Percentiles rank a stretch among this genome's conserved stretches.
Conservation (phyloP, 2,329 filamentous ascomycete genomes). For the Tympanopsis confertula region DNA sequence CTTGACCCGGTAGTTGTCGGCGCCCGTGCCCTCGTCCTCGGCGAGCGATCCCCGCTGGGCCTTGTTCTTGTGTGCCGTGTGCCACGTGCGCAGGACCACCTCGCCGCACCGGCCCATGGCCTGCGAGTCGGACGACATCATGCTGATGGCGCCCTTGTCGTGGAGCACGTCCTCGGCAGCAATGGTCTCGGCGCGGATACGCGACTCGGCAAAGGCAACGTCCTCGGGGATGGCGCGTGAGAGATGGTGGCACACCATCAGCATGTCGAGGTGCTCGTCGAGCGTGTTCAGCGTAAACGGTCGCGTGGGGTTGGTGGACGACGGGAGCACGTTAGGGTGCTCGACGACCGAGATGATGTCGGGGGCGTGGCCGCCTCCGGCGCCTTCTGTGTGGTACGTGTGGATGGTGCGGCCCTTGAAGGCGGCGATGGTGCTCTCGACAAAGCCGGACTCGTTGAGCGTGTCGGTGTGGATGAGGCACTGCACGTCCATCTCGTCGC, state of each 20-base stretch:
- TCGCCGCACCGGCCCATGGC: constrained; percentile 95
- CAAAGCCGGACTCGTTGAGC: constrained; percentile 92
- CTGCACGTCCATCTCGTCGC: constrained; percentile 84
- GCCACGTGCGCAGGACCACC: constrained; percentile 86
- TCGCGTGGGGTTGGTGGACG: constrained; percentile 82
- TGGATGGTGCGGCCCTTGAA: constrained; percentile 84
- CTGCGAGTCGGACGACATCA: constrained; percentile 94
- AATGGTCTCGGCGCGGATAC: constrained; percentile 91
- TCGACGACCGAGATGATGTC: constrained; percentile 94
- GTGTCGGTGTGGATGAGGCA: constrained; percentile 94
- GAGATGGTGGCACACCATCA: constrained; percentile 95
- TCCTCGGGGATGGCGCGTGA: constrained; percentile 90
- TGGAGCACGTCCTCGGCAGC: constrained; percentile 96
- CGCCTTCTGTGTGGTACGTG: constrained; percentile 93
- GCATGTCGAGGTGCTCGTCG: constrained; percentile 93
- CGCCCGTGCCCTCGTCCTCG: constrained; percentile 68
- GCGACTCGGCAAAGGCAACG: constrained; percentile 85
- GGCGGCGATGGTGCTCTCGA: constrained; percentile 77
- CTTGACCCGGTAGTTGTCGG: constrained; percentile 87
- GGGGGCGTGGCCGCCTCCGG: constrained; percentile 85
- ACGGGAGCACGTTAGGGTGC: constrained; percentile 76
- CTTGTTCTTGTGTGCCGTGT: constrained; percentile 96
- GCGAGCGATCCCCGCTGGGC: constrained; percentile 63
- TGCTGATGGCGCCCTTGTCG: constrained; percentile 86
- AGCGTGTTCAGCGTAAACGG: constrained; percentile 87